Evolutionary conservation across 306 rosid genomes (phyloP).

Genomic region (Benincasa hispida): DNA sequence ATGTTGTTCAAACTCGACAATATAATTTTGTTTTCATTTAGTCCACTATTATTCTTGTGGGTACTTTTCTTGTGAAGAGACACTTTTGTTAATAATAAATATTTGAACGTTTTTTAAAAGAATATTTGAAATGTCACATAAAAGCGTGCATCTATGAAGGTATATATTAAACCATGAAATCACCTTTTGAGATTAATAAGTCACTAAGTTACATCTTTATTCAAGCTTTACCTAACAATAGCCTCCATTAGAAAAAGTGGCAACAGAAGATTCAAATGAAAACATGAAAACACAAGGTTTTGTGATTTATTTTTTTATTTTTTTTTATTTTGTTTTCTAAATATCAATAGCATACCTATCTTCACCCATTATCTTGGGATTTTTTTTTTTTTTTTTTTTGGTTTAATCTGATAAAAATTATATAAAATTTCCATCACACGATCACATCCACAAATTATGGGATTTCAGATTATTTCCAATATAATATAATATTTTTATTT

Average conservation of each 20-base stretch:
- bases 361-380: background rate
- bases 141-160: background rate
- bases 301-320: background rate
- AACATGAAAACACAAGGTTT: background rate
- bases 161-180: background rate
- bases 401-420: no score
- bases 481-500: background rate
- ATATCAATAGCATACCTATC: background rate
- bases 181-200: background rate
- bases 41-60: background rate
- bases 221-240: background rate
- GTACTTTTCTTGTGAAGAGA: background rate
- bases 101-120: no score
- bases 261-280: background rate
- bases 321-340: no score
- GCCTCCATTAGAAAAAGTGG: background rate
- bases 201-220: background rate
- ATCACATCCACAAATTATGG: no score
- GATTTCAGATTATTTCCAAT: background rate
- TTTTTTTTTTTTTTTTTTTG: background rate
- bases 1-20: background rate
- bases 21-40: background rate
- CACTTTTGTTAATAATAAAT: background rate
- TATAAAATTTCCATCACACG: background rate
- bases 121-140: background rate